Percentiles rank a stretch among this genome's conserved stretches.
Conservation (phyloP, 805 yeast species). For the Sugiyamaella americana region DNA sequence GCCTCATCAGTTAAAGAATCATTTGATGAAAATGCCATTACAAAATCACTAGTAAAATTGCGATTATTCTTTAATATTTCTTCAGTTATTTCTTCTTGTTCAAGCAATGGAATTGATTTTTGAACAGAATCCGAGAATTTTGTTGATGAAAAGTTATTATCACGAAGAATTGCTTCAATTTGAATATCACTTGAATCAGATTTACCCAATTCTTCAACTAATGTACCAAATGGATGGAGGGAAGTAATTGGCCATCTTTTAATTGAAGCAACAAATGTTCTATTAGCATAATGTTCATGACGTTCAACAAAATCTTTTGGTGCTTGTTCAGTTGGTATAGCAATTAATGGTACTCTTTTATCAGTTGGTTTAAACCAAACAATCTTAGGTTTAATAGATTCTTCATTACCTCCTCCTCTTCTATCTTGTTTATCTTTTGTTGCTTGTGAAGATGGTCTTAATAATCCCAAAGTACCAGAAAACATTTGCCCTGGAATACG, state of each 20-base stretch:
- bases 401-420: constrained; percentile 3
- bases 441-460: constrained; percentile 94
- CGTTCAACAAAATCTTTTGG: constrained; percentile 93
- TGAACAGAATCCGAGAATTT: constrained; percentile 38
- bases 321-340: constrained; percentile 97
- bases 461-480: constrained; percentile 86
- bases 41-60: constrained; percentile 50
- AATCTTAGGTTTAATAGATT: constrained; percentile 67
- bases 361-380: constrained; percentile 99
- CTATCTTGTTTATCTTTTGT: constrained; percentile 58
- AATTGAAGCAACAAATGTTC: constrained; percentile 86
- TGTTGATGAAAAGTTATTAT: constrained; percentile 39
- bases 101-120: constrained; percentile 10
- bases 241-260: constrained; percentile 99
- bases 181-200: constrained; percentile 73
- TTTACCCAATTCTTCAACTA: constrained; percentile 79
- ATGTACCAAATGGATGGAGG: constrained; percentile 93
- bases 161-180: constrained; percentile 83
- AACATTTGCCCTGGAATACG: constrained; percentile 96
- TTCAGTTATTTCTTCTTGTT: constrained; percentile 4
- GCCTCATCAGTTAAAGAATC: constrained; percentile 62
- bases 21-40: constrained; percentile 38
- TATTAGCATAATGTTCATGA: constrained; percentile 74
- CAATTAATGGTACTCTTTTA: constrained; percentile 94
- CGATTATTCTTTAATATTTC: constrained; percentile 35